A percentile compares a stretch with the other conserved stretches of the same genome.
phyloP scores from a whole-genome alignment of 2,329 filamentous ascomycete genomes.

The Plenodomus tracheiphilus region DNA sequence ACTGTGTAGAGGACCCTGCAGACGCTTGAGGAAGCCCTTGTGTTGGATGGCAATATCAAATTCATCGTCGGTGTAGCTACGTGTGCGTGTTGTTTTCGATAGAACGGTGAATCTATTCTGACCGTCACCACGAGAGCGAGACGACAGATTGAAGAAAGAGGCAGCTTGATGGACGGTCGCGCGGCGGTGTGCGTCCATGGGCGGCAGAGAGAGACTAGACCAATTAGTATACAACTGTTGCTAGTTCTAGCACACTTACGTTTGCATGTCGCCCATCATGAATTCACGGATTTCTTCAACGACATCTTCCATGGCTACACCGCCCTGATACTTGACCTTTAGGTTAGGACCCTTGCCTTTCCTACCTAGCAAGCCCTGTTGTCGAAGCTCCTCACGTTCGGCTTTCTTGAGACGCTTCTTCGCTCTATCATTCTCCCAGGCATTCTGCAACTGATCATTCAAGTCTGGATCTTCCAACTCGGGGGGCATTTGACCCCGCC shows the following conservation, averaged over 20 bases:
- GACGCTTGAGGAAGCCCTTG: slow-evolving; percentile 55
- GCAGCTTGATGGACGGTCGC: slow-evolving; percentile 81
- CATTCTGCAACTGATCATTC: slow-evolving; percentile 42
- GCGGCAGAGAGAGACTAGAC: slow-evolving; percentile 71
- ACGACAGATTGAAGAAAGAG: slow-evolving; percentile 74
- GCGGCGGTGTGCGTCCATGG: slow-evolving; percentile 78
- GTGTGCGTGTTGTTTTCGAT: slow-evolving; percentile 71
- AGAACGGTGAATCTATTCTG: slow-evolving; percentile 75
- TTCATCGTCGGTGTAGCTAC: slow-evolving; percentile 60
- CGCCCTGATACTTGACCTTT: slow-evolving; percentile 70
- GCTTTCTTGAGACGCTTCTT: slow-evolving; percentile 54
- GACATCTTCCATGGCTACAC: slow-evolving; percentile 72
- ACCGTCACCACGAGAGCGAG: slow-evolving; percentile 78
- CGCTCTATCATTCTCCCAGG: slow-evolving; percentile 50
- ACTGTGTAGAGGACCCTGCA: slow-evolving; percentile 23
- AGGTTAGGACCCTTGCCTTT: slow-evolving; percentile 54
- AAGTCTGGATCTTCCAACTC: slow-evolving; percentile 51
- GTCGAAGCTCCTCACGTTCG: slow-evolving; percentile 51
- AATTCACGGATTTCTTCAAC: slow-evolving; percentile 74
- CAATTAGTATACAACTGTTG: not conserved
- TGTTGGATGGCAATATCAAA: slow-evolving; percentile 50
- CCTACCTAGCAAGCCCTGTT: slow-evolving; percentile 49
- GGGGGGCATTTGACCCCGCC: slow-evolving; percentile 56
- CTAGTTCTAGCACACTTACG: slow-evolving; percentile 53
- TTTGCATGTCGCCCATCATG: slow-evolving; percentile 64